Evolutionary conservation across 2,329 filamentous ascomycete species (phyloP).

Genomic region (Juglanconis sp.): DNA sequence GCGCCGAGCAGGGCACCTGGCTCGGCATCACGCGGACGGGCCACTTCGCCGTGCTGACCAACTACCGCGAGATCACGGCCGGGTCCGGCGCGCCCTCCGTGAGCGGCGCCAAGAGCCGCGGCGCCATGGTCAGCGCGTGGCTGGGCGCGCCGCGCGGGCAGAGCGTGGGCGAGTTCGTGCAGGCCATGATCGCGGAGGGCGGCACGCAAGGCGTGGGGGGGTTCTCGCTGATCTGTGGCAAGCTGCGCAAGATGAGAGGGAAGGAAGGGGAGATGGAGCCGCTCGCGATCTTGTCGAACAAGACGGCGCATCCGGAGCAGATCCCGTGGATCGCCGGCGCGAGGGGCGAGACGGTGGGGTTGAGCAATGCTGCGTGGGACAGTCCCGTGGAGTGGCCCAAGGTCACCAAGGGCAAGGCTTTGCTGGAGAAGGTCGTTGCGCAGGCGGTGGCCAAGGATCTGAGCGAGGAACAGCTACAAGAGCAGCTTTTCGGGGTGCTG

Average conservation of each 20-base stretch:
- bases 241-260: slow-evolving; percentile 35
- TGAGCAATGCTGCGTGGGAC: slow-evolving; percentile 61
- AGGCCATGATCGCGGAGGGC: slow-evolving; percentile 47
- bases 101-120: slow-evolving; percentile 54
- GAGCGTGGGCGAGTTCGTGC: slow-evolving; percentile 47
- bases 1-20: slow-evolving; percentile 63
- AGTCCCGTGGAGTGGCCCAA: slow-evolving; percentile 59
- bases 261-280: slow-evolving; percentile 36
- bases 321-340: slow-evolving; percentile 57
- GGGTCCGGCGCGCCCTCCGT: slow-evolving; percentile 51
- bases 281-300: slow-evolving; percentile 61
- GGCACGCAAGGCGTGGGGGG: slow-evolving; percentile 61
- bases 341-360: slow-evolving; percentile 51
- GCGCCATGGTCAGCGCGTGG: slow-evolving; percentile 63
- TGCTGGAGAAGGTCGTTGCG: slow-evolving; percentile 42
- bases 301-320: slow-evolving; percentile 47
- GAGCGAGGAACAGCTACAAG: slow-evolving; percentile 47
- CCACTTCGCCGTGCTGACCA: slow-evolving; percentile 62
- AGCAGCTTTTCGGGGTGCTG: slow-evolving; percentile 51
- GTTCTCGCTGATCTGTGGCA: slow-evolving; percentile 65
- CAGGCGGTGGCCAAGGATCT: slow-evolving; percentile 34
- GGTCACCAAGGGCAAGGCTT: slow-evolving; percentile 48
- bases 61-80: slow-evolving; percentile 57
- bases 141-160: slow-evolving; percentile 48
- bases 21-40: slow-evolving; percentile 59